phyloP scores from a whole-genome alignment of 352 stramenopile genomes.

The Phytophthora brassicae region DNA sequence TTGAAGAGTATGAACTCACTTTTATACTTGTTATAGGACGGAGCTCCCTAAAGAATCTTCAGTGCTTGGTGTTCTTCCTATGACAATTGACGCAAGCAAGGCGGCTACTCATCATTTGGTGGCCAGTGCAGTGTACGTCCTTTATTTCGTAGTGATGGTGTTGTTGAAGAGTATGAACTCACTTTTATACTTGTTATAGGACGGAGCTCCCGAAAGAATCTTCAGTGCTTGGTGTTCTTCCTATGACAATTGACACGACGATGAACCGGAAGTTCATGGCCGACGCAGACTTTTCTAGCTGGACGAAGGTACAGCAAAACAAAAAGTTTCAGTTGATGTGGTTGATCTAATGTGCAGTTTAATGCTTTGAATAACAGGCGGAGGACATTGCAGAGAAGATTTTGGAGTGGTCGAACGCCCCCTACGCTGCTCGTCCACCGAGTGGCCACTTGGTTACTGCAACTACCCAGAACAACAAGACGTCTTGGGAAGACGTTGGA shows the following conservation, averaged over 20 bases:
- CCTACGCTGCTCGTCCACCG: slow-evolving; percentile 41
- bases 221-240: slow-evolving; percentile 69
- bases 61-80: too few relatives aligned
- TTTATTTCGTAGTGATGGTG: too few relatives aligned
- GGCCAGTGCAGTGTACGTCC: slow-evolving; percentile 35
- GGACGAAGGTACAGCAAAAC: slow-evolving; percentile 59
- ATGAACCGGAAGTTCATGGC: slow-evolving; percentile 90
- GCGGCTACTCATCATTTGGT: slow-evolving; percentile 89
- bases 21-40: too few relatives aligned
- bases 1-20: too few relatives aligned
- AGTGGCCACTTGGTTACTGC: slow-evolving; percentile 77
- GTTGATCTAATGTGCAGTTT: neutral
- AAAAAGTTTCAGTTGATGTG: neutral
- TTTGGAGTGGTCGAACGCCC: slow-evolving; percentile 61
- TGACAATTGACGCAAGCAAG: too few relatives aligned
- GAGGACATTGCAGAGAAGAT: slow-evolving; percentile 81
- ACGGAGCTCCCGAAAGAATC: slow-evolving; percentile 53
- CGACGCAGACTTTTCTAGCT: slow-evolving; percentile 81
- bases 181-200: slow-evolving; percentile 23
- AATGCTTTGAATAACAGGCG: slow-evolving; percentile 28
- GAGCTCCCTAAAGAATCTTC: too few relatives aligned
- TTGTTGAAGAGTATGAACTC: too few relatives aligned
- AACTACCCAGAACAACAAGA: slow-evolving; percentile 55
- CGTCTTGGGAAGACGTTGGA: slow-evolving; percentile 63
- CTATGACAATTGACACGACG: slow-evolving; percentile 84